These are phyloP conservation scores for Sugiyamaella qingdaonensis DNA, from an alignment of 805 yeast genomes.

Conservation along the genomic window DNA sequence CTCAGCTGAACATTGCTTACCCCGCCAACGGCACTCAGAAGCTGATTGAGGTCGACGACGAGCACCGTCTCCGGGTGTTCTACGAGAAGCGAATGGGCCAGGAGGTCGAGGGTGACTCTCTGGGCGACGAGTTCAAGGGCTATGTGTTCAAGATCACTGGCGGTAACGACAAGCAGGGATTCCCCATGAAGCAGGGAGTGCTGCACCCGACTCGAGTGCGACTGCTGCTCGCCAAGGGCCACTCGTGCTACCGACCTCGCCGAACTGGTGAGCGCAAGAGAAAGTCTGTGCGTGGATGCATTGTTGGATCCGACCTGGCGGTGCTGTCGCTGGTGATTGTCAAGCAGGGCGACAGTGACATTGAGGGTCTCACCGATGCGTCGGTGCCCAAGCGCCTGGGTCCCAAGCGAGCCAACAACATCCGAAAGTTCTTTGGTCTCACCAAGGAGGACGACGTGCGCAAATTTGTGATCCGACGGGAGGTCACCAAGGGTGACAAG, in stretches of 20 bases:
- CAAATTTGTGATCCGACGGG: slow-evolving; percentile 96
- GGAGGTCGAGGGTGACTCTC: slow-evolving; percentile 98
- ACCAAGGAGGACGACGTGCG: slow-evolving; percentile 90
- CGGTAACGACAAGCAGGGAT: slow-evolving; percentile 99
- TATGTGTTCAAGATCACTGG: slow-evolving; percentile 98
- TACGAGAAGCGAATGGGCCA: slow-evolving; percentile 99
- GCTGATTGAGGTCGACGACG: slow-evolving; percentile 96
- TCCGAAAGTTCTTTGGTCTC: slow-evolving; percentile 99
- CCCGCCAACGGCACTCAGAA: slow-evolving; percentile 99
- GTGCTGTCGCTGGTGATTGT: slow-evolving; percentile 88
- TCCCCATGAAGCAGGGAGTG: slow-evolving; percentile 99
- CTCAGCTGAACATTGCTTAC: slow-evolving; percentile 95
- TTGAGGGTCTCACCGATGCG: slow-evolving; percentile 92
- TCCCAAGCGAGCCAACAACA: slow-evolving; percentile 99
- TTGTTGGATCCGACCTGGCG: slow-evolving; percentile 95
- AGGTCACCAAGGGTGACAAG: slow-evolving; percentile 96
- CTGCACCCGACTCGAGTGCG: slow-evolving; percentile 99
- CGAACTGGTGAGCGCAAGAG: slow-evolving; percentile 99
- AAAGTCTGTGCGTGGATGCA: slow-evolving; percentile 99
- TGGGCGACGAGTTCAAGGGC: slow-evolving; percentile 99
- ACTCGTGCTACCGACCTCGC: slow-evolving; percentile 99
- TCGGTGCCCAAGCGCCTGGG: slow-evolving; percentile 99
- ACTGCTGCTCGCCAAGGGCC: slow-evolving; percentile 87
- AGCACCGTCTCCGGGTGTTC: slow-evolving; percentile 96
- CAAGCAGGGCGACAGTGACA: slow-evolving; percentile 96